Evolutionary conservation across 2,329 filamentous ascomycete species (phyloP).

Genomic region (Ascochyta pisi): DNA sequence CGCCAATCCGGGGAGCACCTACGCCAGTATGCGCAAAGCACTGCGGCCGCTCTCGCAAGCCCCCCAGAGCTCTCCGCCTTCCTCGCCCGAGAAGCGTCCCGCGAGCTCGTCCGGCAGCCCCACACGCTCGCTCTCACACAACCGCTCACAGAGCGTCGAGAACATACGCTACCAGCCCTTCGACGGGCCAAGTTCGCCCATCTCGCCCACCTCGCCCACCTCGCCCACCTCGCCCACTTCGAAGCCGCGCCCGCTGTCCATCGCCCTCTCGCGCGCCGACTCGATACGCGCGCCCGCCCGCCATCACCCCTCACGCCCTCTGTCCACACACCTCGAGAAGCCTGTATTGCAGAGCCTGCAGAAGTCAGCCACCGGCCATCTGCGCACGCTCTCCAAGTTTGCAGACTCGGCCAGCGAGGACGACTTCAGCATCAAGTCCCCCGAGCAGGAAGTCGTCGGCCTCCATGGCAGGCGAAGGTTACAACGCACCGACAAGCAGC

Average conservation of each 20-base stretch:
- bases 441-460: constrained; percentile 85
- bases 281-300: constrained; percentile 47
- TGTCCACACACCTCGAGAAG: constrained; percentile 45
- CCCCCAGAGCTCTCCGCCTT: constrained; percentile 38
- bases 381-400: constrained; percentile 84
- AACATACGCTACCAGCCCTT: constrained; percentile 50
- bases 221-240: constrained; percentile 49
- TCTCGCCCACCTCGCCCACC: constrained; percentile 26
- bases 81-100: constrained; percentile 35
- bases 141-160: constrained; percentile 53
- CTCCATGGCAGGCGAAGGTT: constrained; percentile 83
- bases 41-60: constrained; percentile 62
- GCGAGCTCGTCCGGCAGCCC: constrained; percentile 21
- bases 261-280: constrained; percentile 49
- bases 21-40: constrained; percentile 76
- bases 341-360: constrained; percentile 79
- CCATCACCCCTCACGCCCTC: constrained; percentile 41
- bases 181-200: constrained; percentile 48
- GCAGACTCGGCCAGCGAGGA: constrained; percentile 77
- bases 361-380: constrained; percentile 86
- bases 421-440: constrained; percentile 79
- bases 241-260: constrained; percentile 54
- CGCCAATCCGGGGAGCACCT: constrained; percentile 67
- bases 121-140: constrained; percentile 31
- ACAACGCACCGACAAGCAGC: constrained; percentile 69